phyloP scores from a whole-genome alignment of 2,329 filamentous ascomycete species.

The Fusarium veterinarium region DNA sequence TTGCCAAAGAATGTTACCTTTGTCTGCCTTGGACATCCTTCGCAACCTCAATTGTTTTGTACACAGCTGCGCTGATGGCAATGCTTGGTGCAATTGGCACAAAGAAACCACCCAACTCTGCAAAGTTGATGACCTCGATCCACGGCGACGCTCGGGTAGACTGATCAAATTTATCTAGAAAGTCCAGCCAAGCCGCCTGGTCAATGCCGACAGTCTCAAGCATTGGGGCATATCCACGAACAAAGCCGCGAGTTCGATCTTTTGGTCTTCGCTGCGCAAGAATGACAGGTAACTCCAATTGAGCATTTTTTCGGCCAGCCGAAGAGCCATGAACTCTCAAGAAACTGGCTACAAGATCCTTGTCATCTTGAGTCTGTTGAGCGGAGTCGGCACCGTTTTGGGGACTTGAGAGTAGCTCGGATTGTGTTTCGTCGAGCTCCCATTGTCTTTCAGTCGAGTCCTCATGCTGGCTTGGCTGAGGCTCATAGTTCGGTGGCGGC shows the following conservation, averaged over 20 bases:
- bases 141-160: constrained; percentile 3
- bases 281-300: constrained; percentile 3
- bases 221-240: constrained; percentile 9
- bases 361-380: background rate
- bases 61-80: constrained; percentile 10
- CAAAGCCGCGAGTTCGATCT: constrained; percentile 17
- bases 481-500: background rate
- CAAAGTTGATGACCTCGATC: constrained; percentile 21
- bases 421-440: constrained; percentile 16
- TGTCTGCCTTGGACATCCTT: constrained; percentile 14
- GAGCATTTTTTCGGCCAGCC: background rate
- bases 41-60: background rate
- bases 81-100: constrained; percentile 12
- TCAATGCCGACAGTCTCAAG: constrained; percentile 4
- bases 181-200: constrained; percentile 12
- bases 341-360: constrained; percentile 4
- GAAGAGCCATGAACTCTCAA: background rate
- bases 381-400: background rate
- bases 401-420: constrained; percentile 2
- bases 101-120: constrained; percentile 10
- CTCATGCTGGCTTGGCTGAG: background rate
- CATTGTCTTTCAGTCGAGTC: constrained; percentile 6
- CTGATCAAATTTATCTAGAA: constrained; percentile 18
- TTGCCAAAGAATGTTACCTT: background rate
- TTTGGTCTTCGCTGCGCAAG: constrained; percentile 17